These are phyloP conservation scores for Austroboletus festivus DNA, from an alignment of 768 basidiomycete species.

Conservation along the genomic window DNA sequence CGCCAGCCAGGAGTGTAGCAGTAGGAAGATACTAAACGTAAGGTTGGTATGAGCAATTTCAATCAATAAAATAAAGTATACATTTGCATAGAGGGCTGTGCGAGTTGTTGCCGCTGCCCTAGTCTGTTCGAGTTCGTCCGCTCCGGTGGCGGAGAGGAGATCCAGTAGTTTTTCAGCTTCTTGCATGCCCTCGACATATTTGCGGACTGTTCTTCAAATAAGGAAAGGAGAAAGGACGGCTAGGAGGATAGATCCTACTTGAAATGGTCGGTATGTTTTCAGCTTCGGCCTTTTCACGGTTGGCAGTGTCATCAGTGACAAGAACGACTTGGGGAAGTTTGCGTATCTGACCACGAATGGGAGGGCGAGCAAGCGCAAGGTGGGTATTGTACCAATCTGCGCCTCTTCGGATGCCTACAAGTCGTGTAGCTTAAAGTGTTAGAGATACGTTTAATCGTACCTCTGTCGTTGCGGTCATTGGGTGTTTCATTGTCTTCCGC, in stretches of 20 bases:
- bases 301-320: constrained; percentile 86
- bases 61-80: constrained; percentile 29
- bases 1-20: constrained; percentile 69
- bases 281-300: constrained; percentile 69
- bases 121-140: constrained; percentile 63
- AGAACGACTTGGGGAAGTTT: constrained; percentile 66
- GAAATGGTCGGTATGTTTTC: constrained; percentile 61
- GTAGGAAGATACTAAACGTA: constrained; percentile 69
- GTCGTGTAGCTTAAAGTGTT: background rate
- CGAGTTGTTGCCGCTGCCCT: constrained; percentile 49
- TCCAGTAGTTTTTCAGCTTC: constrained; percentile 71
- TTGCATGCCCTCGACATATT: constrained; percentile 77
- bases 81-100: constrained; percentile 73
- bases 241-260: constrained; percentile 38
- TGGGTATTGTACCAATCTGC: constrained; percentile 85
- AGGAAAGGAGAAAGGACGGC: background rate
- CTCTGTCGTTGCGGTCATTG: constrained; percentile 94
- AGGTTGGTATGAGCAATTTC: background rate
- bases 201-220: constrained; percentile 47
- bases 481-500: constrained; percentile 77
- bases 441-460: constrained; percentile 34
- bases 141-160: constrained; percentile 67
- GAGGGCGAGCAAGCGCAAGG: constrained; percentile 50
- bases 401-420: constrained; percentile 83
- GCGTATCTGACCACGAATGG: constrained; percentile 47